Base-by-base conservation (phyloP, 331 rosid species). In the Dryas integrifolia region DNA sequence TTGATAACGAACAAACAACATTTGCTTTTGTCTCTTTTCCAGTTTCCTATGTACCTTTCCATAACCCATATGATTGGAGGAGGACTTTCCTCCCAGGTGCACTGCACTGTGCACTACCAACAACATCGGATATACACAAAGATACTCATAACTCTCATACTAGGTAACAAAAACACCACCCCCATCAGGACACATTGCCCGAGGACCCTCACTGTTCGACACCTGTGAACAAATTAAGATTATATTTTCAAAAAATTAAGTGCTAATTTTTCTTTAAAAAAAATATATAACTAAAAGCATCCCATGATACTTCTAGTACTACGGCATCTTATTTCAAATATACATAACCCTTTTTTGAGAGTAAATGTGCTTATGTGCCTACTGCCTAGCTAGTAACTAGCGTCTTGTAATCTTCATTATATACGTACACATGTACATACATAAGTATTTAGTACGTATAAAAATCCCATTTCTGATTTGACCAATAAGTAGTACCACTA, bases 131-230 rank as follows among this genome's bases (percentile, higher is more conserved):
- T 3, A 58, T 58, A 46, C 35, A 52, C 26, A 51, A 51, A 52
- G 18, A 13, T 53, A 57, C 51, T 38, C 41, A 52, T 4, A 65
- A 5, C 51, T 13, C 0, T 50, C 35, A 68, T 69, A 66, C 80
- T 55, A 65, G 72, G 78, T 66, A 72, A 39, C 30, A 68, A 46
- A 55, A 53, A 41, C 48, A 39, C 77, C 57, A 38, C 58, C 35
- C 70, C 75, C 24, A 52, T 41, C 70, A 44, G 13, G 69, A 82
- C 81, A 56, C 86, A 52, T 10, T 67, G 76, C 79, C 77, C 85
- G 40, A 84, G 82, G 66, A 72, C 59, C n/a, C 77, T 49, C 74
- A 39, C 14, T 21, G 21, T 21, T 53, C 47, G 47, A 76, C 68
- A 75, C 56, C 55, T 49, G 56, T 43, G 41, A 67, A 58, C 64